A percentile compares a stretch with the other conserved stretches of the same genome.
Evolutionary conservation across 1,284 basidiomycete genomes (phyloP).

Genomic region (Apiotrichum akiyoshidainum): DNA sequence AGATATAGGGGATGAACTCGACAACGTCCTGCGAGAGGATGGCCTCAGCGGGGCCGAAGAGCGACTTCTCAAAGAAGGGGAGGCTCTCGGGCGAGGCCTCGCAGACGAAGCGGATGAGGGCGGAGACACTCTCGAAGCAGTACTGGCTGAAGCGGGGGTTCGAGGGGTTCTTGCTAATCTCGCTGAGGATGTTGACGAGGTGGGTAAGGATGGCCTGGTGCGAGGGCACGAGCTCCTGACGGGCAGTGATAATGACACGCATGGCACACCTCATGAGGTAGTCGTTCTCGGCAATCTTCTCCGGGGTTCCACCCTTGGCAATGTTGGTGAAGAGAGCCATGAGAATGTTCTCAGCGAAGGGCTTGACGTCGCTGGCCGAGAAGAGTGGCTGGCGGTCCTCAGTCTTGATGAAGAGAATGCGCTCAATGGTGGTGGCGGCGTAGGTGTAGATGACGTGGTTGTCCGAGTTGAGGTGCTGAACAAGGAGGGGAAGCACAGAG

Average conservation of each 20-base stretch:
- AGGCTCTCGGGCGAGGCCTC: constrained; percentile 65
- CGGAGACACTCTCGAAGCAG: constrained; percentile 92
- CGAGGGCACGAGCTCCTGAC: constrained; percentile 68
- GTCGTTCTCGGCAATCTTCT: constrained; percentile 97
- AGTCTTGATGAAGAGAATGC: constrained; percentile 82
- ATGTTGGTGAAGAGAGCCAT: constrained; percentile 77
- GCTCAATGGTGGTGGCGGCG: constrained; percentile 69
- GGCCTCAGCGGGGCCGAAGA: constrained; percentile 85
- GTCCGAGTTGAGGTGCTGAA: constrained; percentile 74
- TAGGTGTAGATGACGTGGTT: constrained; percentile 74
- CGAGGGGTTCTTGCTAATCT: constrained; percentile 91
- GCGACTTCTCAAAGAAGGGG: constrained; percentile 69
- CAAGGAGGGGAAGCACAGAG: constrained; percentile 81
- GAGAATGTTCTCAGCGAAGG: constrained; percentile 72
- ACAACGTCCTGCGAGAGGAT: constrained; percentile 87
- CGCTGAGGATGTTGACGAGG: constrained; percentile 75
- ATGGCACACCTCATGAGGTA: constrained; percentile 96
- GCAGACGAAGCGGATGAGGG: constrained; percentile 81
- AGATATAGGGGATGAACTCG: constrained; percentile 97
- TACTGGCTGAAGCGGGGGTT: constrained; percentile 98
- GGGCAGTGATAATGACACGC: constrained; percentile 86
- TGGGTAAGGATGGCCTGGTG: constrained; percentile 69
- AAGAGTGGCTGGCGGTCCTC: constrained; percentile 66
- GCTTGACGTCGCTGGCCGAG: constrained; percentile 76
- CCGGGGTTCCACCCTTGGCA: constrained; percentile 74